Evolutionary conservation across 331 rosid species (phyloP), one percentile per base, ranked within the genome.

Genomic region (Erythrophleum ivorense): DNA sequence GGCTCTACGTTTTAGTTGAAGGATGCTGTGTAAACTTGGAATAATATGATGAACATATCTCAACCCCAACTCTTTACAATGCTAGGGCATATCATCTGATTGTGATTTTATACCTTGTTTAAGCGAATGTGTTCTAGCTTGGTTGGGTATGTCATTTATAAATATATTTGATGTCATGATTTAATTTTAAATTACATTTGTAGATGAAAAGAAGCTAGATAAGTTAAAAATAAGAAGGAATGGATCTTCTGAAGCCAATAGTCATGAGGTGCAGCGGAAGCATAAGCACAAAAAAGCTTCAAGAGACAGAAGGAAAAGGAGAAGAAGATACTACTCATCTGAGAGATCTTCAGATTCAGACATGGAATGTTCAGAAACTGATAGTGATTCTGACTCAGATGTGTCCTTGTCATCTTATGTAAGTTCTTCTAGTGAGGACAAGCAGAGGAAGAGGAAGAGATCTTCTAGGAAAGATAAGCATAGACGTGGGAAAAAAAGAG

Each of bases 351-450:
- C 94, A 13, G 98, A 91, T 87, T 83, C 97, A 65, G 98, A 95
- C 9, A 40, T 49, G 15, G 91, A 91, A 57, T 91, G 95, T 34
- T 91, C 98, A 0, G 99, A 92, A 73, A 83, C 91, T 72, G 97
- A 94, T 82, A 90, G 94, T 89, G 98, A 85, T 86, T 88, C 97
- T 52, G 97, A 96, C 75, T 90, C 95, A 3, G 82, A 85, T 82
- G 9, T 77, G 14, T 96, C 98, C 16, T 89, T 97, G 5, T 93
- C 98, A 36, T 91, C 98, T 79, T 60, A 81, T 72, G 73, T 55
- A 36, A 91, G 98, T 86, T 96, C 97, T 57, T 96, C 98, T 24
- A 90, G 93, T 50, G 97, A 90, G 78, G 99, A 88, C 71, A 88
- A 91, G 85, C 90, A 85, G 69, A 94, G 80, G 83, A 94, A 91